Evolutionary conservation across 73 alveolate genomes (phyloP).

Genomic region (Paramecium tetraurelia): DNA sequence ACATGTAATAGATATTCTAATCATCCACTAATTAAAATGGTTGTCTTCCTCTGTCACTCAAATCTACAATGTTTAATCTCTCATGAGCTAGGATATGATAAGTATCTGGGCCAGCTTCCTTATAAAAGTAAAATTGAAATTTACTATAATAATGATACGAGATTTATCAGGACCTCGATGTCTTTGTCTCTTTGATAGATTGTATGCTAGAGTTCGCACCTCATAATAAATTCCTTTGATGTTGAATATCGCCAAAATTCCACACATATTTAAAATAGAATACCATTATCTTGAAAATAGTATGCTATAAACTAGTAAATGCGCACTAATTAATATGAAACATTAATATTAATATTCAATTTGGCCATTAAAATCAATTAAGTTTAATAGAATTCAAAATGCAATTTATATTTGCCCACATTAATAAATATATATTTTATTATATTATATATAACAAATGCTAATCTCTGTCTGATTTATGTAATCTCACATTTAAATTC

Average conservation of each 20-base stretch:
- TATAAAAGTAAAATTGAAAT: not conserved
- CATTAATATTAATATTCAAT: not conserved
- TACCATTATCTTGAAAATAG: not conserved
- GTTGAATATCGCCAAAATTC: slow-evolving; percentile 59
- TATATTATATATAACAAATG: not conserved
- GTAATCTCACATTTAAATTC: not conserved
- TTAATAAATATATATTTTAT: not conserved
- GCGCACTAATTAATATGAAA: not conserved
- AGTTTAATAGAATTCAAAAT: not conserved
- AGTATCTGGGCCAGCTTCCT: slow-evolving; percentile 47
- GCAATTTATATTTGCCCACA: not conserved
- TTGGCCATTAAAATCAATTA: not conserved
- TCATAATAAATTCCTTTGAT: slow-evolving; percentile 29
- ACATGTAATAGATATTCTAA: slow-evolving; percentile 46
- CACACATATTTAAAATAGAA: slow-evolving; percentile 44
- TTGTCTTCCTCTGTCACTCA: slow-evolving; percentile 62
- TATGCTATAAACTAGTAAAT: not conserved
- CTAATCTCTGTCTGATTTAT: not conserved
- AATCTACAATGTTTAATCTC: slow-evolving; percentile 64
- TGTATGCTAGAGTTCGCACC: slow-evolving; percentile 48
- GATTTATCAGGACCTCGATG: slow-evolving; percentile 66
- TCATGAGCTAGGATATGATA: slow-evolving; percentile 61
- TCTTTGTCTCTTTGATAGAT: slow-evolving; percentile 52
- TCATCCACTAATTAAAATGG: slow-evolving; percentile 55
- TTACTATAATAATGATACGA: not conserved